Conservation (phyloP, 345 rosid species). For the Reutealis trisperma region DNA sequence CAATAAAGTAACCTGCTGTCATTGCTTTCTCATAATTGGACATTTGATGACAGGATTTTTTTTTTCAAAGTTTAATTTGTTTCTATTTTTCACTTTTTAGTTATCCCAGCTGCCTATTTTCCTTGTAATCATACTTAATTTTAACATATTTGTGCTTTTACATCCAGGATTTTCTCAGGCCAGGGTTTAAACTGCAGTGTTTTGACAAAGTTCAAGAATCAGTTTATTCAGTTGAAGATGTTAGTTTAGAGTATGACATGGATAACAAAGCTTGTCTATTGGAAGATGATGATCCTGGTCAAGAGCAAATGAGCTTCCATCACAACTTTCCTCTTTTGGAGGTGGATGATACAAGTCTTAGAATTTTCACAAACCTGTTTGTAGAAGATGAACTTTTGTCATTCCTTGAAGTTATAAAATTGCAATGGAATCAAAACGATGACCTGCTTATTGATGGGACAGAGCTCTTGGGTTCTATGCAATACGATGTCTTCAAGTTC, state of each 20-base stretch:
- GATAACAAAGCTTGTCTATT: slow-evolving; percentile 30
- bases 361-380: slow-evolving; percentile 36
- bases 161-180: slow-evolving; percentile 47
- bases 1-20: not conserved
- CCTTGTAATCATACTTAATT: slow-evolving; percentile 13
- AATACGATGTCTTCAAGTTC: slow-evolving; percentile 40
- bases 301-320: slow-evolving; percentile 35
- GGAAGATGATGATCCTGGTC: slow-evolving; percentile 50
- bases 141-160: slow-evolving; percentile 7
- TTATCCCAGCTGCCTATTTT: slow-evolving; percentile 2
- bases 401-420: slow-evolving; percentile 44
- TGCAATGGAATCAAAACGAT: slow-evolving; percentile 32
- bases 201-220: slow-evolving; percentile 45
- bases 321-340: slow-evolving; percentile 59
- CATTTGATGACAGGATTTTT: not conserved
- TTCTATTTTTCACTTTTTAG: not conserved
- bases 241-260: slow-evolving; percentile 43
- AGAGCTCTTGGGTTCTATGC: slow-evolving; percentile 49
- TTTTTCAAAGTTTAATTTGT: not conserved
- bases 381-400: slow-evolving; percentile 48
- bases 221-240: slow-evolving; percentile 52
- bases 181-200: slow-evolving; percentile 31
- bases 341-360: slow-evolving; percentile 60
- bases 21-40: not conserved
- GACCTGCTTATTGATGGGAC: slow-evolving; percentile 31